Percentiles rank a stretch among this genome's conserved stretches.
Conservation (phyloP, 73 alveolate genomes). For the Uronychia binucleata region DNA sequence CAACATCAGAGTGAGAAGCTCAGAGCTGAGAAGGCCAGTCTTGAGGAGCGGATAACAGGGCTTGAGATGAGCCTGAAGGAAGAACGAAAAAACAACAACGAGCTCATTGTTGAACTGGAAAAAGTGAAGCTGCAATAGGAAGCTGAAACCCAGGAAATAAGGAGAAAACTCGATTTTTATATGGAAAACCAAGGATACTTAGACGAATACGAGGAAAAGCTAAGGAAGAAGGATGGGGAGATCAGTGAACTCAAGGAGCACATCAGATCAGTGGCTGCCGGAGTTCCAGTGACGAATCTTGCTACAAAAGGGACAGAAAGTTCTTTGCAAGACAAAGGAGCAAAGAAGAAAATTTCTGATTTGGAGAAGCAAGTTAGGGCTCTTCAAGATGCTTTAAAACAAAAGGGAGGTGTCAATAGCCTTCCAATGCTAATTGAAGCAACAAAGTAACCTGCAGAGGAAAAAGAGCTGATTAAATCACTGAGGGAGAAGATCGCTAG, state of each 20-base stretch:
- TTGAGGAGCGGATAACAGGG: not conserved
- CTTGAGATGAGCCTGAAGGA: not conserved
- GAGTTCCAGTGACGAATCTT: not conserved
- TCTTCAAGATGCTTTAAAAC: not conserved
- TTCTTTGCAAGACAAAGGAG: not conserved
- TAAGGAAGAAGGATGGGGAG: not conserved
- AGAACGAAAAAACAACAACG: not conserved
- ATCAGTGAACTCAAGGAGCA: not conserved
- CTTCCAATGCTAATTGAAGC: conserved; percentile 15
- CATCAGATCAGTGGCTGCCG: not conserved
- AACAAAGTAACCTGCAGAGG: conserved; percentile 2
- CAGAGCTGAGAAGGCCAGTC: not conserved
- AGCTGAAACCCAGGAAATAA: not conserved
- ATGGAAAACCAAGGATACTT: conserved; percentile 3
- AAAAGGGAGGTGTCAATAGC: not conserved
- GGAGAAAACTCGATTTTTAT: not conserved
- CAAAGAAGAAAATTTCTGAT: conserved; percentile 10
- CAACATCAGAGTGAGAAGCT: conserved; percentile 8
- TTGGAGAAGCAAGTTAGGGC: not conserved
- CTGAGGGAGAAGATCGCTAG: not conserved
- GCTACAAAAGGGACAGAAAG: not conserved
- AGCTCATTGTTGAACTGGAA: not conserved
- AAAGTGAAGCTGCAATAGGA: conserved; percentile 1
- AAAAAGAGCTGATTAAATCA: not conserved
- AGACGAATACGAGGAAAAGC: not conserved